Conservation (phyloP, 2,329 filamentous ascomycete species). For the Chalaropsis ovoidea region DNA sequence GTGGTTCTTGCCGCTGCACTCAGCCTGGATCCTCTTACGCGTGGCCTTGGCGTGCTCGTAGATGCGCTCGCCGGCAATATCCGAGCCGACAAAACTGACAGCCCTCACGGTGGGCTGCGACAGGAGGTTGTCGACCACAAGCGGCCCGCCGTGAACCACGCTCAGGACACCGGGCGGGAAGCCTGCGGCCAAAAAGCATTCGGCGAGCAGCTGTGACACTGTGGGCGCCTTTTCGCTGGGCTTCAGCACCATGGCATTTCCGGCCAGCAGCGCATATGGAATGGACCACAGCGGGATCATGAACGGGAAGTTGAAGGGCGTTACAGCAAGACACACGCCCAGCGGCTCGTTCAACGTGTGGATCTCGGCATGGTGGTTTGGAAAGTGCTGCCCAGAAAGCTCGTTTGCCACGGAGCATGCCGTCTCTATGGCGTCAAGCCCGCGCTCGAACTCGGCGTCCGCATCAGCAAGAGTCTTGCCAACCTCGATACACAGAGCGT, state of each 20-base stretch:
- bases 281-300: constrained; percentile 40
- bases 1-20: constrained; percentile 58
- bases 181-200: constrained; percentile 58
- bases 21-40: constrained; percentile 55
- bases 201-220: constrained; percentile 33
- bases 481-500: constrained; percentile 25
- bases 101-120: constrained; percentile 59
- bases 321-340: constrained; percentile 45
- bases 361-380: constrained; percentile 18
- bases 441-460: constrained; percentile 27
- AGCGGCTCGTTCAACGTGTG: constrained; percentile 34
- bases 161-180: constrained; percentile 69
- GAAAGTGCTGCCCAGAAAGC: constrained; percentile 22
- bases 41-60: constrained; percentile 59
- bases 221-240: constrained; percentile 45
- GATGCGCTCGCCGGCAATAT: constrained; percentile 58
- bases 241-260: constrained; percentile 45
- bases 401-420: constrained; percentile 25
- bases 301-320: constrained; percentile 47
- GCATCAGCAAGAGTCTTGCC: constrained; percentile 28
- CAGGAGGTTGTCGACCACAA: constrained; percentile 57
- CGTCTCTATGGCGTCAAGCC: constrained; percentile 27
- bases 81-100: constrained; percentile 67
- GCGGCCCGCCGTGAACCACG: constrained; percentile 50
- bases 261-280: constrained; percentile 40